These are phyloP conservation scores for Didymosphaeria variabile DNA, from an alignment of 2,329 filamentous ascomycete species.

Conservation along the genomic window DNA sequence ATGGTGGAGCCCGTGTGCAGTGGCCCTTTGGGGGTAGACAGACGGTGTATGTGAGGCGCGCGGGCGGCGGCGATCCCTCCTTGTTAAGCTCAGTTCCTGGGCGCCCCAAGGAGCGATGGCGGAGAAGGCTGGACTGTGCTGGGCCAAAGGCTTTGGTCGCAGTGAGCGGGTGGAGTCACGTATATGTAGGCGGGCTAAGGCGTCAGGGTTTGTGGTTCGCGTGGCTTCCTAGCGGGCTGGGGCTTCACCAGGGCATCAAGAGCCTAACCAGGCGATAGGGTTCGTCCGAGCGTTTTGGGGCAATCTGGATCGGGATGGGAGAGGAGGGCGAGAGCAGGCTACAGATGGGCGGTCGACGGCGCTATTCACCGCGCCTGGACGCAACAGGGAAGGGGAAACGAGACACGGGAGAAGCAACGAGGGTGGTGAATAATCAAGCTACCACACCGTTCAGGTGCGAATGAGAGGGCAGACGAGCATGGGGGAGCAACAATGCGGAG, in stretches of 20 bases:
- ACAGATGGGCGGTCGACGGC: slow-evolving; percentile 48
- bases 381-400: slow-evolving; percentile 50
- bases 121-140: slow-evolving; percentile 57
- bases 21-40: slow-evolving; percentile 20
- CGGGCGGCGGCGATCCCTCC: slow-evolving; percentile 56
- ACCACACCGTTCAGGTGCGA: slow-evolving; percentile 49
- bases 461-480: slow-evolving; percentile 40
- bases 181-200: slow-evolving; percentile 56
- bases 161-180: slow-evolving; percentile 52
- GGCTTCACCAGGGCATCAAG: slow-evolving; percentile 36
- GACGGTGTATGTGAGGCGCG: slow-evolving; percentile 49
- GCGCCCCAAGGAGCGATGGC: slow-evolving; percentile 56
- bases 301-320: slow-evolving; percentile 54
- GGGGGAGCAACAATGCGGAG: slow-evolving; percentile 44
- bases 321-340: slow-evolving; percentile 45
- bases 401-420: slow-evolving; percentile 51
- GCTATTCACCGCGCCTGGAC: slow-evolving; percentile 49
- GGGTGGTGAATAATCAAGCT: slow-evolving; percentile 45
- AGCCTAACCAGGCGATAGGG: slow-evolving; percentile 53
- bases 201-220: slow-evolving; percentile 51
- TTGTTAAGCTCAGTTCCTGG: slow-evolving; percentile 61
- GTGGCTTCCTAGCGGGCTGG: slow-evolving; percentile 54
- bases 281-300: slow-evolving; percentile 51
- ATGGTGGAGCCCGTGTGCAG: slow-evolving; percentile 30
- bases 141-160: slow-evolving; percentile 48